phyloP scores from a whole-genome alignment of 306 rosid species.

The Erythrophleum fordii region DNA sequence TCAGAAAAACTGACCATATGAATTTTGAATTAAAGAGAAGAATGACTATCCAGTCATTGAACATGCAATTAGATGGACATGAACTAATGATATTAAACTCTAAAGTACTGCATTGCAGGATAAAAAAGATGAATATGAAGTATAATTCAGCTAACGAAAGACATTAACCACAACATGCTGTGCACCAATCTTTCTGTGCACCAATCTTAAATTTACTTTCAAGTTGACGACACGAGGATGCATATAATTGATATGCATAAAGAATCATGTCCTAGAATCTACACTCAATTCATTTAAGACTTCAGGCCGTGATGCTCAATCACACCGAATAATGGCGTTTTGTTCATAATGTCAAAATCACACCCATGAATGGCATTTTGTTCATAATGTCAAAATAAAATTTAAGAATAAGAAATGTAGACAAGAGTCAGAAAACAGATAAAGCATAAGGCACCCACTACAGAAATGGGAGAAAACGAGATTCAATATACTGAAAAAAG shows the following conservation, averaged over 20 bases:
- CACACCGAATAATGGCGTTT: conserved; percentile 13
- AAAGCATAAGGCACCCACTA: background rate
- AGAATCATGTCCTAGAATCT: background rate
- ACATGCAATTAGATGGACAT: conserved; percentile 26
- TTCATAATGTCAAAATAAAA: conserved; percentile 31
- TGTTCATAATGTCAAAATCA: conserved; percentile 15
- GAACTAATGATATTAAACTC: background rate
- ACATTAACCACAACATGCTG: conserved; percentile 9
- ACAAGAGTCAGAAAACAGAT: conserved; percentile 3
- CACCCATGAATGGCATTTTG: conserved; percentile 19
- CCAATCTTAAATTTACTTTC: background rate
- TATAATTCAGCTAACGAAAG: conserved; percentile 19
- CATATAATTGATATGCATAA: background rate
- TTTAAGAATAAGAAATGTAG: background rate
- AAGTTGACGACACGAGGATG: background rate
- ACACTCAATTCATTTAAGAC: background rate
- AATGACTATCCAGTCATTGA: conserved; percentile 18
- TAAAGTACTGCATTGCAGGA: conserved; percentile 15
- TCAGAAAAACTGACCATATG: conserved; percentile 33
- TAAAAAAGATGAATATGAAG: background rate
- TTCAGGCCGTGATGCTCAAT: conserved; percentile 25
- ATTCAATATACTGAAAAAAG: conserved; percentile 13
- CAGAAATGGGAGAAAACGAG: conserved; percentile 32
- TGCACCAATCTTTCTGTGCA: conserved; percentile 24
- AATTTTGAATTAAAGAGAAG: conserved; percentile 11